A percentile compares a stretch with the other conserved stretches of the same genome.
phyloP scores from a whole-genome alignment of 805 yeast genomes.

The Zygosaccharomyces lentus region DNA sequence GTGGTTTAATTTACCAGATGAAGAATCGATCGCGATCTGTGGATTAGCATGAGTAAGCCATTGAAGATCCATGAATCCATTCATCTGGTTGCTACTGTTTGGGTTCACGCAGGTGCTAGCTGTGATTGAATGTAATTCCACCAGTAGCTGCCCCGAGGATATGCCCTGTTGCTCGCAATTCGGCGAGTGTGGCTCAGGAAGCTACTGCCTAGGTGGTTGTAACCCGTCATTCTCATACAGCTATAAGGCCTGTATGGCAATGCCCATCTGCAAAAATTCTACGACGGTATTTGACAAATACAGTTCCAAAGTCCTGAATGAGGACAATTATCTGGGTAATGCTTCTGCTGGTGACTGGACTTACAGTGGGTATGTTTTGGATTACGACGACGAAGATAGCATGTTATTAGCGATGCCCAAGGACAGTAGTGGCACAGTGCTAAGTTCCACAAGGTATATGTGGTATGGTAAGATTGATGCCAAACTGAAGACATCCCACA shows the following conservation, averaged over 20 bases:
- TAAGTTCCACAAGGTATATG: slow-evolving; percentile 71
- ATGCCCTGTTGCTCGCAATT: slow-evolving; percentile 82
- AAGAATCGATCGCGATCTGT: background rate
- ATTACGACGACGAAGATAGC: slow-evolving; percentile 49
- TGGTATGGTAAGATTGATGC: slow-evolving; percentile 86
- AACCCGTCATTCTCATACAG: slow-evolving; percentile 64
- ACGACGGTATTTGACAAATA: slow-evolving; percentile 40
- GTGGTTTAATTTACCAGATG: background rate
- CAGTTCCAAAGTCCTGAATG: slow-evolving; percentile 33
- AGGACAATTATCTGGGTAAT: slow-evolving; percentile 62
- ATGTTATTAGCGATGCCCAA: slow-evolving; percentile 75
- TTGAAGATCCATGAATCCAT: background rate
- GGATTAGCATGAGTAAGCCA: background rate
- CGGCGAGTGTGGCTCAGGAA: slow-evolving; percentile 77
- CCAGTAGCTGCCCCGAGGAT: slow-evolving; percentile 63
- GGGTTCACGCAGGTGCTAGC: slow-evolving; percentile 5
- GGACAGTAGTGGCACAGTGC: slow-evolving; percentile 67
- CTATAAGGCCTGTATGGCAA: slow-evolving; percentile 74
- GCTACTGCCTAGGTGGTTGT: slow-evolving; percentile 78
- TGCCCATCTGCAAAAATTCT: slow-evolving; percentile 64
- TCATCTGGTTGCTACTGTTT: background rate
- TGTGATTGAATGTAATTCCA: slow-evolving; percentile 46
- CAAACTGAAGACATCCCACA: slow-evolving; percentile 66
- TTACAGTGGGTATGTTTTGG: slow-evolving; percentile 51
- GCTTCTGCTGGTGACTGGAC: slow-evolving; percentile 63